Evolutionary conservation across 1,284 basidiomycete genomes (phyloP).

Genomic region (Ganoderma multipileum): DNA sequence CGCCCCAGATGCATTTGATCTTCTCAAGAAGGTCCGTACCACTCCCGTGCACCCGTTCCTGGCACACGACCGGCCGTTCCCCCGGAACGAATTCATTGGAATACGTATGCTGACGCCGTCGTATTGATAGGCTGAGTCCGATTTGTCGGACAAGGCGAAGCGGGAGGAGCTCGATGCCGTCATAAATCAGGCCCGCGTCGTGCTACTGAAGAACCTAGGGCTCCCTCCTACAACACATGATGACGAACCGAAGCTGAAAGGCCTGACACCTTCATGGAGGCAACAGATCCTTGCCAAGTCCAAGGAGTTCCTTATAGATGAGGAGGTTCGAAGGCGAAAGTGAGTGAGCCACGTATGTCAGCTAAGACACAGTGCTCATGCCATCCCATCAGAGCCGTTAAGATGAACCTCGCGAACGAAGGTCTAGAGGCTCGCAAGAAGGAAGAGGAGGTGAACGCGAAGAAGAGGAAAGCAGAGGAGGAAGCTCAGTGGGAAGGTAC

Average conservation of each 20-base stretch:
- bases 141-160: slow-evolving; percentile 75
- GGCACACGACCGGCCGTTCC: slow-evolving; percentile 8
- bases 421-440: slow-evolving; percentile 85
- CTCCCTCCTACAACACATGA: slow-evolving; percentile 64
- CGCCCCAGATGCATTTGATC: slow-evolving; percentile 85
- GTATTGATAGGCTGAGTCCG: slow-evolving; percentile 73
- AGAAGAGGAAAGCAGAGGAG: slow-evolving; percentile 83
- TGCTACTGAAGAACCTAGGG: slow-evolving; percentile 64
- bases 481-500: slow-evolving; percentile 84
- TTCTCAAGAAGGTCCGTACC: slow-evolving; percentile 78
- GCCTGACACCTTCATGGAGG: slow-evolving; percentile 67
- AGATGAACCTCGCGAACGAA: slow-evolving; percentile 88
- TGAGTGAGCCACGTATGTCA: slow-evolving; percentile 44
- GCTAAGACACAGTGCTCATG: slow-evolving; percentile 11
- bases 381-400: slow-evolving; percentile 63
- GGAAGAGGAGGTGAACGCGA: slow-evolving; percentile 76
- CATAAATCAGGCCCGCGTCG: slow-evolving; percentile 71
- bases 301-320: slow-evolving; percentile 84
- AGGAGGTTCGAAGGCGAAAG: slow-evolving; percentile 82
- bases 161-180: slow-evolving; percentile 81
- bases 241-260: slow-evolving; percentile 61
- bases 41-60: background rate
- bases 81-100: background rate
- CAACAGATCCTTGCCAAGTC: slow-evolving; percentile 66
- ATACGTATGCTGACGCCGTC: slow-evolving; percentile 6